These are phyloP conservation scores for Aspergillus thermomutatus DNA, from an alignment of 2,329 filamentous ascomycete species.

Conservation along the genomic window DNA sequence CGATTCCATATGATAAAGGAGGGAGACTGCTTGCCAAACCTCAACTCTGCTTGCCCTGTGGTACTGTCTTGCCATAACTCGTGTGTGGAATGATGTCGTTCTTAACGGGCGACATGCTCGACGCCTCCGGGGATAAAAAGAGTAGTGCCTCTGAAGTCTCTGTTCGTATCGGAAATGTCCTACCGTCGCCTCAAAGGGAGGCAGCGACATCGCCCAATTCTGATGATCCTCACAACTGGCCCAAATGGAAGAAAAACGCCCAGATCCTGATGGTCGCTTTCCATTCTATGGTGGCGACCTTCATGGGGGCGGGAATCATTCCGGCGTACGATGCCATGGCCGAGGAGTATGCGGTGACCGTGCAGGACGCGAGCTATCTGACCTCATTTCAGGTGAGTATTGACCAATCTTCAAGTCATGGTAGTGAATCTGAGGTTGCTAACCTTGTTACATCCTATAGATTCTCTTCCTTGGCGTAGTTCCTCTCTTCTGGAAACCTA, in stretches of 20 bases:
- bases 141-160: conserved; percentile 4
- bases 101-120: too few relatives aligned
- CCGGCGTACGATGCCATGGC: conserved; percentile 53
- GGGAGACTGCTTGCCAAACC: too few relatives aligned
- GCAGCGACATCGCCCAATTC: neutral
- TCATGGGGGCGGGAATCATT: conserved; percentile 51
- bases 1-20: too few relatives aligned
- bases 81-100: too few relatives aligned
- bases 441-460: conserved; percentile 4
- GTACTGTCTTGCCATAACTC: too few relatives aligned
- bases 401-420: neutral
- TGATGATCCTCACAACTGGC: conserved; percentile 22
- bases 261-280: conserved; percentile 55
- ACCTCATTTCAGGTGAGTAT: conserved; percentile 44
- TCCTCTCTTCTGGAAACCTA: conserved; percentile 54
- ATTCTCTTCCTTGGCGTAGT: conserved; percentile 52
- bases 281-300: conserved; percentile 53
- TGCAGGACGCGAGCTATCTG: conserved; percentile 51
- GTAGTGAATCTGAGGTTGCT: too few relatives aligned
- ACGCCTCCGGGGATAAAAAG: neutral
- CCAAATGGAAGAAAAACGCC: conserved; percentile 35
- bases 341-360: conserved; percentile 44
- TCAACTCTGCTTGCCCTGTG: too few relatives aligned
- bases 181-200: neutral
- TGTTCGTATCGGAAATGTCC: conserved; percentile 14